Percentiles rank a stretch among this genome's conserved stretches.
phyloP scores from a whole-genome alignment of 805 yeast species.

The Yamadazyma ubonensis region DNA sequence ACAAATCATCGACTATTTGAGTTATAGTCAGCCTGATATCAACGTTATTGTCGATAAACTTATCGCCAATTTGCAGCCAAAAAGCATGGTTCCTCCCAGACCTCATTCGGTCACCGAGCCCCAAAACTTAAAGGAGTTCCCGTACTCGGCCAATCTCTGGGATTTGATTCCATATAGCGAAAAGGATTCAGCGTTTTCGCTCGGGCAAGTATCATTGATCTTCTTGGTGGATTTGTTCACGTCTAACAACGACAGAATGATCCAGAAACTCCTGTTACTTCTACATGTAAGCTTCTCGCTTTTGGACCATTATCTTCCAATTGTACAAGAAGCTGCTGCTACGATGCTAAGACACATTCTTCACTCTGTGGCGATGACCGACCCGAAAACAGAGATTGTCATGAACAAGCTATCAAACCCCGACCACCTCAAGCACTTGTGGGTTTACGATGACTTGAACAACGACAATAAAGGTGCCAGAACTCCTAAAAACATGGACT shows the following conservation, averaged over 20 bases:
- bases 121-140: conserved; percentile 35
- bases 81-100: conserved; percentile 80
- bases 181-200: conserved; percentile 75
- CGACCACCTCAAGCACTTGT: conserved; percentile 47
- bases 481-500: conserved; percentile 84
- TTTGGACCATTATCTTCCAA: conserved; percentile 80
- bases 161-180: conserved; percentile 51
- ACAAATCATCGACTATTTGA: conserved; percentile 77
- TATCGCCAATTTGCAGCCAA: conserved; percentile 73
- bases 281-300: conserved; percentile 78
- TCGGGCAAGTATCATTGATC: conserved; percentile 83
- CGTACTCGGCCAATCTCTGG: conserved; percentile 76
- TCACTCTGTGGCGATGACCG: conserved; percentile 57
- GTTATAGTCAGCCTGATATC: conserved; percentile 50
- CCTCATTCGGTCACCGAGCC: conserved; percentile 14
- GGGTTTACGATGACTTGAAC: conserved; percentile 86
- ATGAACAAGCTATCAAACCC: conserved; percentile 56
- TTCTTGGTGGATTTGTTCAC: conserved; percentile 79
- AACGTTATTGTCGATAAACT: conserved; percentile 57
- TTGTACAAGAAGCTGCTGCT: conserved; percentile 83
- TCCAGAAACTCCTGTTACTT: conserved; percentile 63
- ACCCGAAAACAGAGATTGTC: conserved; percentile 54
- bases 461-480: conserved; percentile 74
- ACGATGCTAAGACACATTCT: conserved; percentile 71
- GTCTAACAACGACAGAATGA: conserved; percentile 61